Base-by-base conservation (phyloP, 768 basidiomycete genomes). In the Naematelia aurantialba region DNA sequence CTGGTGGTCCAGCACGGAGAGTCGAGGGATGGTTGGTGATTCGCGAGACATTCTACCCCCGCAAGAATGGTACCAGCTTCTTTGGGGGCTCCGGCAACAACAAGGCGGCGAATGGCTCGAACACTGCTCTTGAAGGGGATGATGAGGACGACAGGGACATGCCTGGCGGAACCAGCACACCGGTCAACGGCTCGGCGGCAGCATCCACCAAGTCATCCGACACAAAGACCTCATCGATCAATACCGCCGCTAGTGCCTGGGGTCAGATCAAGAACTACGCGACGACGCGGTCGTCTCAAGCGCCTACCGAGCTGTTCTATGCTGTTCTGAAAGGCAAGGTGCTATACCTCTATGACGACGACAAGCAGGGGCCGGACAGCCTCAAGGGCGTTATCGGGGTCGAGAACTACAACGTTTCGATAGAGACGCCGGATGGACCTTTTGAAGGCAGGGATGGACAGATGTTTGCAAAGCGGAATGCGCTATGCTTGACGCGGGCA, bases 301-400 rank as follows among this genome's bases (percentile, higher is more conserved):
- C 88, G 51, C 90, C 91, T 14, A 91, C 90, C 78, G 93, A 96
- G 74, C 87, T 83, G 83, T 96, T 89, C 86, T 96, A 87, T 74
- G 89, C 87, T 54, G 90, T 87, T 5, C 82, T 98, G 74, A 97
- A 97, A 81, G 89, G 88, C 45, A 87, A 85, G 69, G 86, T 94
- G 39, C 79, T 98, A 27, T 97, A 91, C 78, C 80, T 98, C 21
- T 97, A 96, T 78, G 91, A 94, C 76, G 89, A 93, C 77, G 91
- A 96, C 78, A 82, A 81, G 14, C 89, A 89, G 86, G 83, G 83
- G 54, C 8, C 34, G 34, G 34, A 39, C 34, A 93, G 97, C 66
- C 92, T 90, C 78, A 87, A 87, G 71, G 91, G 87, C 2, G 93
- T 87, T n/a, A 82, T 98, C 45, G 89, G 94, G 73, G 79, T 97